Conservation (phyloP, 1,284 basidiomycete species). For the Austroboletus sp. region DNA sequence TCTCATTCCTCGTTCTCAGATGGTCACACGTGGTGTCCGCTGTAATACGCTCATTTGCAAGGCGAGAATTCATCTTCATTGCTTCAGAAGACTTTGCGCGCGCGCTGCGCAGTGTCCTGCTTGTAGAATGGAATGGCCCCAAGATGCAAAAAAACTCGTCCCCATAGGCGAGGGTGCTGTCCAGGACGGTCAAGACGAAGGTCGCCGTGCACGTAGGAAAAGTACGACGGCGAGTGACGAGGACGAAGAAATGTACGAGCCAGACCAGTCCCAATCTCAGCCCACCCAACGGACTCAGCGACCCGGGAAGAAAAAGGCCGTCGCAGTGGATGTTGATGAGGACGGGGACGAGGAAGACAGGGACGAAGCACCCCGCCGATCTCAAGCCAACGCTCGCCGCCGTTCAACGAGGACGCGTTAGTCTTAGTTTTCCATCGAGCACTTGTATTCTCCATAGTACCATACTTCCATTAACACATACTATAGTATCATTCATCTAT, state of each 20-base stretch:
- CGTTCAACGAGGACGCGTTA: conserved; percentile 24
- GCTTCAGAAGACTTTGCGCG: conserved; percentile 44
- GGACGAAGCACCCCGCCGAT: conserved; percentile 20
- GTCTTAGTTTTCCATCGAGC: conserved; percentile 1
- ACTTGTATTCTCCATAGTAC: conserved; percentile 4
- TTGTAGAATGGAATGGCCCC: conserved; percentile 56
- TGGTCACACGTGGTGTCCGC: conserved; percentile 59
- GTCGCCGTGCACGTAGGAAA: conserved; percentile 37
- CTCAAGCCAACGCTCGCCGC: conserved; percentile 22
- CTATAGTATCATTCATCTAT: conserved; percentile 26
- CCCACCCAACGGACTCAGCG: conserved; percentile 24
- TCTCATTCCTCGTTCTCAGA: conserved; percentile 43
- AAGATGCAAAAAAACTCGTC: conserved; percentile 39
- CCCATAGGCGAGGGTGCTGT: conserved; percentile 62
- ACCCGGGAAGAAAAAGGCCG: conserved; percentile 30
- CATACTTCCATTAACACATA: conserved; percentile 14
- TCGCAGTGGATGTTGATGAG: conserved; percentile 33
- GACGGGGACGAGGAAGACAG: conserved; percentile 35
- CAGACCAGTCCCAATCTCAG: conserved; percentile 17
- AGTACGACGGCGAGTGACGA: conserved; percentile 36
- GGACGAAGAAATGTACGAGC: conserved; percentile 38
- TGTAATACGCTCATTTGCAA: conserved; percentile 63
- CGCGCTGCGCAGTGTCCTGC: conserved; percentile 48
- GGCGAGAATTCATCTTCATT: conserved; percentile 60
- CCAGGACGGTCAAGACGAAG: conserved; percentile 52